Base-by-base conservation (phyloP, 345 rosid species). In the Populus simonii region DNA sequence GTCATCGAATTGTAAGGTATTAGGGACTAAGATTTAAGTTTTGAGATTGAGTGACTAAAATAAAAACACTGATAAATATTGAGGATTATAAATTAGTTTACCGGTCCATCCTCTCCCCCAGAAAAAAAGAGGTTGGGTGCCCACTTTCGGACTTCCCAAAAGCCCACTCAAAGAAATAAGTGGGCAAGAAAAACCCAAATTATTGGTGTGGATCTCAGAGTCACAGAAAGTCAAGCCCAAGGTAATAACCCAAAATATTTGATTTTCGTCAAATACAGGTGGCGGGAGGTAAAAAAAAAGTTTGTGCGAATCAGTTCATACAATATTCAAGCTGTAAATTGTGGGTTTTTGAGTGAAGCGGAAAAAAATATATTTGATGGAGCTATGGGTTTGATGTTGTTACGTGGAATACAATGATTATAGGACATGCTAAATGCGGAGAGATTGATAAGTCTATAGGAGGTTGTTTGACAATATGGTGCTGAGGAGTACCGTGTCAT, bases 351-450 rank as follows among this genome's bases (percentile, higher is more conserved):
- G 65, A 83, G 80, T 33, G 95, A 92, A 74, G 95, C 95, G 53
- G 83, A 82, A 76, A 76, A 81, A 47, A 39, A 8, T 31, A 45
- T 85, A 12, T 90, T 94, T 74, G 49, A 74, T 41, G 78, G 85
- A 74, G 17, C n/a, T 25, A 33, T 3, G 72, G 87, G 72, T 75
- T 83, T 49, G 97, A 94, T 80, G 82, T 82, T 33, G 93, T 92
- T 75, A 85, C 91, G 2, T 93, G 93, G 93, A 91, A 94, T 75
- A 88, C 90, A 10, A 88, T 92, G 92, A 82, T 90, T 12, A 89
- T 81, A 78, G 95, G 97, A 33, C 76, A 89, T 9, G 88, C 90
- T 4, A 94, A 86, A 78, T 68, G 77, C 49, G 90, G 95, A 70
- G 84, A 80, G 76, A 72, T 92, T 67, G 90, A 89, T 16, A 77